These are phyloP conservation scores for Clonostachys byssicola DNA, from an alignment of 2,329 filamentous ascomycete species.

Conservation along the genomic window DNA sequence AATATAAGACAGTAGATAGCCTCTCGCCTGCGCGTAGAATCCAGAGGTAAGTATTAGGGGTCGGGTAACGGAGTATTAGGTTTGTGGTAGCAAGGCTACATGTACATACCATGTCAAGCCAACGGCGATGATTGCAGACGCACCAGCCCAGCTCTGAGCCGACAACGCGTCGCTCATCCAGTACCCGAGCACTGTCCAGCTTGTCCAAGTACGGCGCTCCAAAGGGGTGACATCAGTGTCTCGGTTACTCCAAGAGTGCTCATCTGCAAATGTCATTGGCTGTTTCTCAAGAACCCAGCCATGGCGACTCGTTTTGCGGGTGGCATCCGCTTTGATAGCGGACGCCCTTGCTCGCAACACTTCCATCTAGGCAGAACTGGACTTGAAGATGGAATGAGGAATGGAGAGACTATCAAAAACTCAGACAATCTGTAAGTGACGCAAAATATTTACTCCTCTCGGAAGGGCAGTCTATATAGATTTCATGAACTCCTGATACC, in stretches of 20 bases:
- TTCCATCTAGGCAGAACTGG: not conserved
- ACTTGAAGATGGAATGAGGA: too few species aligned
- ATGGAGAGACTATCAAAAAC: too few species aligned
- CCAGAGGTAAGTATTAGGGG: not conserved
- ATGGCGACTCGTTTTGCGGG: not conserved
- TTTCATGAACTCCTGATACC: too few species aligned
- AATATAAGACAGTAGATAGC: slow-evolving; percentile 25
- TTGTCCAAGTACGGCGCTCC: slow-evolving; percentile 11
- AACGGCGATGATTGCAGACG: slow-evolving; percentile 11
- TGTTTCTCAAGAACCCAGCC: slow-evolving; percentile 4
- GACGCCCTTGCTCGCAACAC: not conserved
- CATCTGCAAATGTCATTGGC: slow-evolving; percentile 1
- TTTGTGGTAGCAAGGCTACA: not conserved
- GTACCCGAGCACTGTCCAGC: slow-evolving; percentile 13
- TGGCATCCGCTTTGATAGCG: not conserved
- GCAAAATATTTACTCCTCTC: too few species aligned
- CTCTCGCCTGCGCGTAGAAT: slow-evolving; percentile 24
- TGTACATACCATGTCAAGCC: slow-evolving; percentile 12
- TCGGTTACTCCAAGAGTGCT: not conserved
- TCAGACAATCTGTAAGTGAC: too few species aligned
- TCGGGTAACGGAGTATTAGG: not conserved
- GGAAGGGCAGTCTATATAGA: too few species aligned
- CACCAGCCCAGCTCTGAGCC: slow-evolving; percentile 14
- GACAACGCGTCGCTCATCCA: slow-evolving; percentile 14
- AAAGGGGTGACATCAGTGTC: slow-evolving; percentile 4